Percentiles rank a stretch among this genome's conserved stretches.
Conservation (phyloP, 2,329 filamentous ascomycete genomes). For the Ascomycota sp. region DNA sequence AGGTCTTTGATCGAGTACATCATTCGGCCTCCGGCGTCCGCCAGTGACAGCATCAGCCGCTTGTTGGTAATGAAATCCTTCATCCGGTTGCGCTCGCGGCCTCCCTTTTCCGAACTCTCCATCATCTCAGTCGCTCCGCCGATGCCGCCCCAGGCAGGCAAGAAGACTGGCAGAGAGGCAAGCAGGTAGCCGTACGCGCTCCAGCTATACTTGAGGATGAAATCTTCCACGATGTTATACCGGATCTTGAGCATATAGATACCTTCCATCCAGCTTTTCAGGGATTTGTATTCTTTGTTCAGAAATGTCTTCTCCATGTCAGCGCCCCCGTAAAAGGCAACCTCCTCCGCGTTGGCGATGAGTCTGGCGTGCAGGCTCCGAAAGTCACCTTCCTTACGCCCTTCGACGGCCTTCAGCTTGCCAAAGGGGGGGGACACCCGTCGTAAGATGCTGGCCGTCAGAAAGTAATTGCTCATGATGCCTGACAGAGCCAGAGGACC, state of each 20-base stretch:
- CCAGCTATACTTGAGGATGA: slow-evolving; percentile 96
- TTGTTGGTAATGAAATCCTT: slow-evolving; percentile 99
- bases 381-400: slow-evolving; percentile 88
- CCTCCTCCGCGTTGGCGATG: slow-evolving; percentile 92
- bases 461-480: slow-evolving; percentile 78
- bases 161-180: slow-evolving; percentile 79
- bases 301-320: slow-evolving; percentile 89
- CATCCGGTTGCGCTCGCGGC: slow-evolving; percentile 70
- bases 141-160: slow-evolving; percentile 81
- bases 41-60: slow-evolving; percentile 87
- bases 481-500: slow-evolving; percentile 75
- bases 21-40: slow-evolving; percentile 90
- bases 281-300: slow-evolving; percentile 75
- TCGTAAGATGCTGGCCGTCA: slow-evolving; percentile 77
- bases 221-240: slow-evolving; percentile 97
- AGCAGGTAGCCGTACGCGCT: slow-evolving; percentile 92
- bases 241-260: slow-evolving; percentile 96
- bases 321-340: slow-evolving; percentile 91
- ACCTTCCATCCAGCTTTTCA: slow-evolving; percentile 93
- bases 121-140: slow-evolving; percentile 51
- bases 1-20: slow-evolving; percentile 99
- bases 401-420: slow-evolving; percentile 90
- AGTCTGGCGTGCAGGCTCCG: slow-evolving; percentile 74
- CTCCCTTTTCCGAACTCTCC: slow-evolving; percentile 25
- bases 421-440: slow-evolving; percentile 87